These are phyloP conservation scores for Podospora pseudocomata DNA, from an alignment of 495 filamentous ascomycete genomes.

Conservation along the genomic window DNA sequence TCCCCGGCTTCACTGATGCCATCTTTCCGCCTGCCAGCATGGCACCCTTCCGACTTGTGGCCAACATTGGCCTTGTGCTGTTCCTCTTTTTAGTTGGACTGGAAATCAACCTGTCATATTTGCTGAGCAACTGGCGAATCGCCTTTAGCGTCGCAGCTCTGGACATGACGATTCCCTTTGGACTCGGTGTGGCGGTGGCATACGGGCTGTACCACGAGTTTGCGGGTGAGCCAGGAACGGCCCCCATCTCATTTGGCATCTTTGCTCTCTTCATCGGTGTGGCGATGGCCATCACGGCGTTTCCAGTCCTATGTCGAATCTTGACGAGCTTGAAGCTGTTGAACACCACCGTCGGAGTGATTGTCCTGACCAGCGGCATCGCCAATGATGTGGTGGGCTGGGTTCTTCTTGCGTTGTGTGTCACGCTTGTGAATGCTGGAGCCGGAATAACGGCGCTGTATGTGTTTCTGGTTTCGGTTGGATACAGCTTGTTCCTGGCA, in stretches of 20 bases:
- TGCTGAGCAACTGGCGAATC: slow-evolving; percentile 78
- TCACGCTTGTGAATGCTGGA: slow-evolving; percentile 84
- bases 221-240: slow-evolving; percentile 57
- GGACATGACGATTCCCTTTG: slow-evolving; percentile 77
- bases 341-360: slow-evolving; percentile 75
- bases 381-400: slow-evolving; percentile 88
- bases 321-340: slow-evolving; percentile 86
- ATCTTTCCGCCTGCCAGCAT: slow-evolving; percentile 75
- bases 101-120: slow-evolving; percentile 80
- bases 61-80: slow-evolving; percentile 81
- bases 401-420: slow-evolving; percentile 87
- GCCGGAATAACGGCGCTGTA: slow-evolving; percentile 79
- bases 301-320: slow-evolving; percentile 90
- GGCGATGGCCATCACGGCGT: slow-evolving; percentile 93
- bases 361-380: slow-evolving; percentile 84
- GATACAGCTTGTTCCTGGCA: slow-evolving; percentile 71
- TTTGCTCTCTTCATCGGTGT: slow-evolving; percentile 90
- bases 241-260: slow-evolving; percentile 68
- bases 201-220: slow-evolving; percentile 82
- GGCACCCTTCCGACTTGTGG: slow-evolving; percentile 67
- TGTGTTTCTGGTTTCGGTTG: slow-evolving; percentile 68
- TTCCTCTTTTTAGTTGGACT: slow-evolving; percentile 89
- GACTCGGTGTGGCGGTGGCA: slow-evolving; percentile 65
- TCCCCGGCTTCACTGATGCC: slow-evolving; percentile 68
- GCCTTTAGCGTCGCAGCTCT: slow-evolving; percentile 72